Evolutionary conservation across 2,329 filamentous ascomycete species (phyloP), one percentile per base, ranked within the genome.

Genomic region (Xylariaceae sp.): DNA sequence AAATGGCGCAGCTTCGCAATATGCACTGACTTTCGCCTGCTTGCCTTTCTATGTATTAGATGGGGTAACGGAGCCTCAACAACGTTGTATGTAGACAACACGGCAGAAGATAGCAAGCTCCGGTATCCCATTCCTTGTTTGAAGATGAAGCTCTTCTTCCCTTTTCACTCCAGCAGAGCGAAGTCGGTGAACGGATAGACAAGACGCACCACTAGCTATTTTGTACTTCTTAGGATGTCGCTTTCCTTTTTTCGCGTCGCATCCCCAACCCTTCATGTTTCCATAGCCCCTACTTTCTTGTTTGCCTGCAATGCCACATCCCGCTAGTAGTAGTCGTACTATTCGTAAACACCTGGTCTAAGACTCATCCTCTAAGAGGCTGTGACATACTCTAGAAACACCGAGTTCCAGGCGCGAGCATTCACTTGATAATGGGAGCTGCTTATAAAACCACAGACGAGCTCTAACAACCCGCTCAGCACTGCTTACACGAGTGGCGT

Each of bases 271-370:
- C 4, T 20, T n/a, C 9, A 27, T 33, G 20, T 47, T 18, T 29
- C 6, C 13, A 36, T 21, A 18, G 18, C n/a, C n/a, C 18, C 20
- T 26, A 7, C 27, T 13, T n/a, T 7, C 16, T 20, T 57, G 50
- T 57, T 54, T 57, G 50, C 21, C 21, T 49, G 43, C 37, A 33
- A 57, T 57, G 55, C 39, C 26, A 39, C 20, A 16, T 33, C 30
- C 51, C 54, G 54, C 33, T 36, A 4, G 36, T 45, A 20, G 30
- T 53, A 10, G 18, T 44, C n/a, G 13, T 39, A 13, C 27, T 6
- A 36, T 8, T 41, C n/a, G n/a, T n/a, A n/a, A n/a, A n/a, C n/a
- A n/a, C n/a, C n/a, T n/a, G n/a, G n/a, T n/a, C n/a, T n/a, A n/a
- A n/a, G n/a, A n/a, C n/a, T n/a, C n/a, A n/a, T n/a, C n/a, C n/a